Evolutionary conservation across 1,139 yeast species (phyloP), one percentile per base, ranked within the genome.

Genomic region (Scheffersomyces segobiensis): DNA sequence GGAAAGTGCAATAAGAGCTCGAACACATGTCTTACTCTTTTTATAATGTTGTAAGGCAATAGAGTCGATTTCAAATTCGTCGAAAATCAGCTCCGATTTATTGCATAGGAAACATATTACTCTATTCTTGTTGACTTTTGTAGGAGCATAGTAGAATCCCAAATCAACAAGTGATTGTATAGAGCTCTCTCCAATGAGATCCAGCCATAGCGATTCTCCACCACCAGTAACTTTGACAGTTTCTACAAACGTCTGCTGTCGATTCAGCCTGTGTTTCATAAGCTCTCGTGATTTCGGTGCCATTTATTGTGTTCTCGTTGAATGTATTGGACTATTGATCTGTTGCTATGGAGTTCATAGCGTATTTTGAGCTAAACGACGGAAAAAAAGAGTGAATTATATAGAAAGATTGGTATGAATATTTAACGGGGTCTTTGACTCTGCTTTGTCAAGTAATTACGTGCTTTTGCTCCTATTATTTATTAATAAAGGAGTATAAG

Each of bases 131-230:
- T 77, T 70, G 50, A 72, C 70, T 60, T 73, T 75, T 0, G 81
- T 78, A 1, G 97, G 96, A 17, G 85, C 78, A 70, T 81, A 90
- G 67, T 80, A 87, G 70, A 91, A 91, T 0, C 97, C 97, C 32
- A 85, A 79, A 47, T 79, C 81, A 1, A 92, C 91, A 80, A 88
- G 75, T 20, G 70, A 68, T 52, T 74, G 73, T 5, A 73, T 68
- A 1, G 77, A 71, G 10, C 80, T 78, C 12, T 67, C 65, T n/a
- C 72, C 69, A 56, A 75, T 70, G 19, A 80, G 73, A 76, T 61
- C 71, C 62, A 47, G 59, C 67, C 60, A 65, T 53, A 55, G 64
- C 62, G 59, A 64, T 68, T 17, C 67, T 12, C 69, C 69, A 19
- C 70, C 67, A 14, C 50, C 50, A 2, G 59, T 54, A 7, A 61